Evolutionary conservation across 345 rosid genomes (phyloP), one percentile per base, ranked within the genome.

Genomic region (Salix arbutifolia): DNA sequence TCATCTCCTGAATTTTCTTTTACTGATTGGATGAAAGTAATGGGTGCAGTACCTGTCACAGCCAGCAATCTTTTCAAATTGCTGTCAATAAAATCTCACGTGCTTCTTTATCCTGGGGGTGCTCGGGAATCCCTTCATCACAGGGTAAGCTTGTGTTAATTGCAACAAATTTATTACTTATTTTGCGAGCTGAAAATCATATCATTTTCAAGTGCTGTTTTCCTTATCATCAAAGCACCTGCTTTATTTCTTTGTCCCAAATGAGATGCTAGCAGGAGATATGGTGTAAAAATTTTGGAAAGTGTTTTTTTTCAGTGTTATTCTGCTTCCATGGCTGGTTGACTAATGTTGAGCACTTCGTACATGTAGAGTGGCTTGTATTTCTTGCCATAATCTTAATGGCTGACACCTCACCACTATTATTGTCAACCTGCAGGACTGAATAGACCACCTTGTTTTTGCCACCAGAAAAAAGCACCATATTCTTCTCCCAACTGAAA

Each of bases 101-200:
- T 91, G 56, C 91, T 92, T 83, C 95, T 94, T 75, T 92, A 91
- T 78, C 98, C 97, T 6, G 97, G 97, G 1, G 90, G 98, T 70
- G 86, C 86, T 66, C 87, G 95, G 21, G 98, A 94, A 81, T 97
- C 97, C 83, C 86, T 91, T 50, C 98, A 92, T 83, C 25, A 82
- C 77, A 91, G 89, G 95, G 97, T 90, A 76, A 67, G 82, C 60
- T 73, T 58, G 46, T 37, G 13, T 46, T n/a, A 56, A 56, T 56
- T 56, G 4, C 62, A n/a, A 42, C 17, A 46, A 44, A 69, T 26
- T 25, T 46, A 30, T 14, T 23, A 19, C 28, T 28, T 0, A 40
- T 28, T 70, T 70, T 35, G 19, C 21, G 23, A 21, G 26, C 62
- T 56, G 62, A 56, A n/a, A 56, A 56, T 56, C 62, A 56, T 56